Evolutionary conservation across 106 monocot species (phyloP).

Genomic region (Dioscorea zingiberensis): DNA sequence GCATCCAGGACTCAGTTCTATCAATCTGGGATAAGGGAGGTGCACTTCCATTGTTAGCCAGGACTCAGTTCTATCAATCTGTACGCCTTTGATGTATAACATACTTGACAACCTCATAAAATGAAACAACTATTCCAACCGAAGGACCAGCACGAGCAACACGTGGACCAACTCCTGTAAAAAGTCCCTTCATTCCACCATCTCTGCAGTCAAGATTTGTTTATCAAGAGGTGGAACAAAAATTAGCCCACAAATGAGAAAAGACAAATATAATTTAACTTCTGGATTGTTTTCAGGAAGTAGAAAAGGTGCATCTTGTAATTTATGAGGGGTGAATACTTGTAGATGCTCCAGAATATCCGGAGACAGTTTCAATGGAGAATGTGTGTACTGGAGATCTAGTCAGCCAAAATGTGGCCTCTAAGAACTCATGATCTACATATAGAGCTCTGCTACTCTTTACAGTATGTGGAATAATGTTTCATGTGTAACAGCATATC

Average conservation of each 20-base stretch:
- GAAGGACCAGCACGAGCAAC: slow-evolving; percentile 93
- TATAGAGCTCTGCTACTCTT: too few species aligned
- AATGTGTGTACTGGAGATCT: too few species aligned
- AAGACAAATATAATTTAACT: background rate
- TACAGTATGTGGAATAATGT: too few species aligned
- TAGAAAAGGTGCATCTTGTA: too few species aligned
- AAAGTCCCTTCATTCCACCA: slow-evolving; percentile 75
- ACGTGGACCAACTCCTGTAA: slow-evolving; percentile 82
- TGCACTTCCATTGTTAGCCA: background rate
- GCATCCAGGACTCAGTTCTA: background rate
- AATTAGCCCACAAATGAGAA: background rate
- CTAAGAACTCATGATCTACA: too few species aligned
- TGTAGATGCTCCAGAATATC: too few species aligned
- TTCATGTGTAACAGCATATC: too few species aligned
- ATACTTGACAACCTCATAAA: slow-evolving; percentile 91
- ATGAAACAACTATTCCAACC: slow-evolving; percentile 92
- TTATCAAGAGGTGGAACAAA: background rate
- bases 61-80: background rate
- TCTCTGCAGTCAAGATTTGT: slow-evolving; percentile 35
- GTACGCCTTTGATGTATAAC: slow-evolving; percentile 48
- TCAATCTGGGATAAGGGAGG: background rate
- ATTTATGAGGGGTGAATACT: too few species aligned
- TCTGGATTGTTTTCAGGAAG: too few species aligned
- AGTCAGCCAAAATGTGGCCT: too few species aligned
- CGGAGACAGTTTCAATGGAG: too few species aligned